Base-by-base conservation (phyloP, 306 rosid species). In the Vigna unguiculata region DNA sequence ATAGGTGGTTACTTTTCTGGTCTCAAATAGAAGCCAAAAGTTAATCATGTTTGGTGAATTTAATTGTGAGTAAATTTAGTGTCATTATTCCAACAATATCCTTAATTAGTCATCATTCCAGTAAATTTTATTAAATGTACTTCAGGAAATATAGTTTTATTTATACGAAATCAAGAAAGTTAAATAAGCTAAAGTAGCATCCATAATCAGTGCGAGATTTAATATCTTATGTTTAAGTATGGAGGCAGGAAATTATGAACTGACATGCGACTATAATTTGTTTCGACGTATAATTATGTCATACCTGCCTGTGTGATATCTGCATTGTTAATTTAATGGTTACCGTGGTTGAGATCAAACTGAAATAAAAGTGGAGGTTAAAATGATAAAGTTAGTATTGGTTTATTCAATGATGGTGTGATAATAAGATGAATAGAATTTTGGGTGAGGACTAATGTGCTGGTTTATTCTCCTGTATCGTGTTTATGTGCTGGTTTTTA, bases 241-340 rank as follows among this genome's bases (percentile, higher is more conserved):
- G 11, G 45, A 9, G 45, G 12, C 12, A 1, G 13, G 20, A 40
- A 53, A 41, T 15, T 40, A n/a, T 14, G 2, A 43, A n/a, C 4
- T 13, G 1, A n/a, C 22, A 2, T 17, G 5, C 5, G 14, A 75
- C 61, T 60, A 13, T 4, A 38, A 24, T 78, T 47, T 20, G 15
- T 79, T 71, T 60, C 57, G 4, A 11, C 48, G n/a, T 34, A 30
- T 25, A 8, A 13, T 71, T 53, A 48, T 79, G 25, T 32, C 28
- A 11, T 45, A 6, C 21, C 24, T 34, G 61, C n/a, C 4, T 21
- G 28, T 9, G 0, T 43, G 11, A 28, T 38, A 1, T 78, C 25
- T 58, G 21, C 45, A 7, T 63, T 22, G 11, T 62, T 19, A 45
- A 41, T 43, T 20, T 28, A 6, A 12, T 60, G 22, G 28, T 30